Conservation (phyloP, 495 filamentous ascomycete species). For the Parathielavia hyrcaniae region DNA sequence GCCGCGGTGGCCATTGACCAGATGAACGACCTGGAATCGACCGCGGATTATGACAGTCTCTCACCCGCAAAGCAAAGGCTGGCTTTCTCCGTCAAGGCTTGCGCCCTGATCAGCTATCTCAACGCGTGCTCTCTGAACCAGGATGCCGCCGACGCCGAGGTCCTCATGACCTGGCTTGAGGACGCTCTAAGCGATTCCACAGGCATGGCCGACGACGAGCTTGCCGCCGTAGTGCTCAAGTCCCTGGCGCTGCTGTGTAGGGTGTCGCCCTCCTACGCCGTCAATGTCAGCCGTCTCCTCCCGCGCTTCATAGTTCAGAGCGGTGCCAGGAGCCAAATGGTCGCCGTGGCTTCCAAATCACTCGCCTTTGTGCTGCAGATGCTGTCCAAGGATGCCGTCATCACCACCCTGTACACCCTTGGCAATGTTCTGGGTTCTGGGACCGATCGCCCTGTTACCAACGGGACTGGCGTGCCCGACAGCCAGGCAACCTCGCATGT, state of each 20-base stretch:
- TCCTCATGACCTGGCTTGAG: slow-evolving; percentile 83
- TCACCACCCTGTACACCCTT: slow-evolving; percentile 88
- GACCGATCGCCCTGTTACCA: slow-evolving; percentile 39
- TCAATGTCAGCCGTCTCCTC: slow-evolving; percentile 71
- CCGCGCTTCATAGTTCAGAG: slow-evolving; percentile 80
- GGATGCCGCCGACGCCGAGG: slow-evolving; percentile 68
- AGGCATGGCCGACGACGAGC: slow-evolving; percentile 69
- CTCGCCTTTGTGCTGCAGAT: slow-evolving; percentile 71
- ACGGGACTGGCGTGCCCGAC: slow-evolving; percentile 37
- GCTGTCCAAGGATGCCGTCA: slow-evolving; percentile 85
- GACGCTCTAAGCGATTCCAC: slow-evolving; percentile 64
- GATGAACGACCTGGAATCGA: slow-evolving; percentile 80
- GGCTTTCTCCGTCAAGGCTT: slow-evolving; percentile 77
- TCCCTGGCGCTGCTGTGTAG: slow-evolving; percentile 75
- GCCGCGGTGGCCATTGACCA: slow-evolving; percentile 71
- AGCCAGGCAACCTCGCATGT: slow-evolving; percentile 35
- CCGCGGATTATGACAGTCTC: slow-evolving; percentile 79
- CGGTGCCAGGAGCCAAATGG: slow-evolving; percentile 54
- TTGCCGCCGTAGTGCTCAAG: slow-evolving; percentile 72
- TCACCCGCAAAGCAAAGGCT: slow-evolving; percentile 83
- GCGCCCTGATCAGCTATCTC: slow-evolving; percentile 73
- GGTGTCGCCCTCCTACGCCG: slow-evolving; percentile 61
- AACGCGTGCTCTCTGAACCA: slow-evolving; percentile 76
- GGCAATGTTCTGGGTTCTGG: slow-evolving; percentile 83
- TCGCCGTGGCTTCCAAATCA: slow-evolving; percentile 70